Conservation (phyloP, 768 basidiomycete genomes). For the Boletus pseudo-olivaceus region DNA sequence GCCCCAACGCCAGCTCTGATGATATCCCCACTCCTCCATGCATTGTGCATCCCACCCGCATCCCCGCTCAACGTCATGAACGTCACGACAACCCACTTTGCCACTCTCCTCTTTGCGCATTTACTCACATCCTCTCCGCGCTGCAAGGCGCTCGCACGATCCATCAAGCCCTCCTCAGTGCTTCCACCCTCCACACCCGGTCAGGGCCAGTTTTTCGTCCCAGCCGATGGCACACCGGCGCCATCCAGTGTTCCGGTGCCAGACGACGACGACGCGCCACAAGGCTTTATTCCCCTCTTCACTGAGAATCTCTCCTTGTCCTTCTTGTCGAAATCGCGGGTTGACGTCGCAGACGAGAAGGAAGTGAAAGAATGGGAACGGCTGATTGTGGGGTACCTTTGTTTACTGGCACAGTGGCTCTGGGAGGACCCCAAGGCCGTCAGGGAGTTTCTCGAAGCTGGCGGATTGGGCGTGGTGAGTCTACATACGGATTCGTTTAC, state of each 20-base stretch:
- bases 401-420: slow-evolving; percentile 85
- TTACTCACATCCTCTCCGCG: slow-evolving; percentile 66
- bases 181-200: slow-evolving; percentile 28
- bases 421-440: slow-evolving; percentile 94
- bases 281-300: slow-evolving; percentile 77
- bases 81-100: slow-evolving; percentile 67
- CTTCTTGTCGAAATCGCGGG: slow-evolving; percentile 68
- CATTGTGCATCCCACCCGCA: slow-evolving; percentile 61
- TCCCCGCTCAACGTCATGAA: slow-evolving; percentile 54
- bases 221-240: slow-evolving; percentile 58
- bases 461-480: slow-evolving; percentile 87
- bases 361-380: slow-evolving; percentile 90
- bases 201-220: slow-evolving; percentile 63
- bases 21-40: slow-evolving; percentile 65
- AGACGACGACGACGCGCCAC: slow-evolving; percentile 61
- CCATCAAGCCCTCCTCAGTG: slow-evolving; percentile 52
- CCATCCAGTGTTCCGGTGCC: slow-evolving; percentile 32
- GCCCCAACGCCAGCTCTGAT: slow-evolving; percentile 38
- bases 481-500: neutral
- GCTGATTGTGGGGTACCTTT: slow-evolving; percentile 81
- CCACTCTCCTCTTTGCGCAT: slow-evolving; percentile 76
- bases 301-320: slow-evolving; percentile 89
- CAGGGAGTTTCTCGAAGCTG: slow-evolving; percentile 84
- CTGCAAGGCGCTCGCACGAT: slow-evolving; percentile 60
- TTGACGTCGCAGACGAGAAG: slow-evolving; percentile 46